Evolutionary conservation across 2,329 filamentous ascomycete genomes (phyloP), one percentile per base, ranked within the genome.

Genomic region (Paradendryphiella salina): DNA sequence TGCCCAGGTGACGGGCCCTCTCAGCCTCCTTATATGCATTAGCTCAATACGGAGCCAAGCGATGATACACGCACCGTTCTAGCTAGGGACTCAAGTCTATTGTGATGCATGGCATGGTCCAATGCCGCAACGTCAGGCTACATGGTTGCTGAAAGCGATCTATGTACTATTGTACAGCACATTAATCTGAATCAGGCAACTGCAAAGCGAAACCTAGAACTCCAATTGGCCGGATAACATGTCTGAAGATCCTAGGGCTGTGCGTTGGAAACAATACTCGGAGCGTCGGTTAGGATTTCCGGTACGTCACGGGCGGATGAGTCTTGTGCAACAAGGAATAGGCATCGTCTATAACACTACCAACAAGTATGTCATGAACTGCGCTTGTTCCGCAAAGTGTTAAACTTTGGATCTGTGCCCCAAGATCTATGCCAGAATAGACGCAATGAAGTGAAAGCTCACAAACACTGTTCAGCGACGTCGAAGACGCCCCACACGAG

Each of bases 101-200:
- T 11, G 23, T 9, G 10, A 9, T 8, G 13, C 31, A 14, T 43
- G 13, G 29, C 39, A 17, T 23, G 10, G 21, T 20, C 14, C 4
- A 14, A 14, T 26, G 20, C 20, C 17, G 28, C 28, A 33, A 32
- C 14, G 39, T 20, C 37, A 42, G 33, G 14, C 9, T 46, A 37
- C 49, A 35, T 46, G 21, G 29, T 36, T 17, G 33, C 17, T 29
- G 23, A 33, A 35, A 34, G 37, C 18, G 35, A 38, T 32, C 38
- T 23, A 42, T 21, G 39, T 31, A 31, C 18, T 38, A 44, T 45
- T 33, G 50, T 45, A 53, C 41, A 51, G 28, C 20, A 37, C 33
- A 18, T 55, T 59, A 63, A 32, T 29, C 56, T 45, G 5, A 1
- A 57, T 43, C 21, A 48, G 52, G 60, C 55, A 59, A 59, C 56